Evolutionary conservation across 2,329 filamentous ascomycete species (phyloP).

Genomic region (Alternaria sp.): DNA sequence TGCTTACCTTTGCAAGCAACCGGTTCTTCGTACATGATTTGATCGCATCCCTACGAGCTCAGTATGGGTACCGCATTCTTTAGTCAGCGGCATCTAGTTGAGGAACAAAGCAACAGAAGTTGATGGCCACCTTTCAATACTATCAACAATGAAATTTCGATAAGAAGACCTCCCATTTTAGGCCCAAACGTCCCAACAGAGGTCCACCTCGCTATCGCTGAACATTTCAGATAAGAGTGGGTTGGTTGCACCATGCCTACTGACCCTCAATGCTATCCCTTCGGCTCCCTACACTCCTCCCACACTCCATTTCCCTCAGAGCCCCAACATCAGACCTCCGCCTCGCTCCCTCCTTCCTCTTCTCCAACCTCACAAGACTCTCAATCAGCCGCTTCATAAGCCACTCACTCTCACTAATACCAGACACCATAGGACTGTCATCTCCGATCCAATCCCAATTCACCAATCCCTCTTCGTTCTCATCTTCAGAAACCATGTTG

Average conservation of each 20-base stretch:
- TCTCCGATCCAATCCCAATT: constrained; percentile 78
- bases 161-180: background rate
- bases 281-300: background rate
- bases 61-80: background rate
- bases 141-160: no score
- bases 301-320: constrained; percentile 4
- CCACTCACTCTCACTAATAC: constrained; percentile 70
- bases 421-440: constrained; percentile 70
- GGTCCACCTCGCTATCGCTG: background rate
- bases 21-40: no score
- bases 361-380: constrained; percentile 58
- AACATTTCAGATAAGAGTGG: background rate
- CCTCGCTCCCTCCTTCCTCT: constrained; percentile 25
- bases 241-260: background rate
- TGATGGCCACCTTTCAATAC: background rate
- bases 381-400: constrained; percentile 70
- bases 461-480: constrained; percentile 65
- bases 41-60: background rate
- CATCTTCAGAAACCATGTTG: constrained; percentile 54
- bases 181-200: background rate
- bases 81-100: background rate
- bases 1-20: no score
- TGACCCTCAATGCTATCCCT: background rate
- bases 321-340: background rate
- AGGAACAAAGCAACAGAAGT: background rate